Conservation (phyloP, 2,329 filamentous ascomycete genomes). For the Hymenoscyphus infarciens region DNA sequence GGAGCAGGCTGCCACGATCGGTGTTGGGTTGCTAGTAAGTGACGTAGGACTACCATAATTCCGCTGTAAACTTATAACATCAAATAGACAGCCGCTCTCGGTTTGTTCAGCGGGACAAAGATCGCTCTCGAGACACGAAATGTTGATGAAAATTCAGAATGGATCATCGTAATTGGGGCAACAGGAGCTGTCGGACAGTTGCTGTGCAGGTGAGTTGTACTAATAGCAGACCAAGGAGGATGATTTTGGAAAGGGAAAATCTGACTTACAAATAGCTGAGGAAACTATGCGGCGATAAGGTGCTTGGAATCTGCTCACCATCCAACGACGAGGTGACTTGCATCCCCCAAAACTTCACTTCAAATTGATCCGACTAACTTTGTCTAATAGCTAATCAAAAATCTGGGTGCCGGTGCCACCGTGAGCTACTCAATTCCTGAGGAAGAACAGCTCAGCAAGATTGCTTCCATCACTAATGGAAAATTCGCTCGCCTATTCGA, state of each 20-base stretch:
- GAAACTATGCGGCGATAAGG: slow-evolving; percentile 37
- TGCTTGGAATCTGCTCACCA: slow-evolving; percentile 38
- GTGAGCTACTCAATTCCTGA: slow-evolving; percentile 34
- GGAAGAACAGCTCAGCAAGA: slow-evolving; percentile 35
- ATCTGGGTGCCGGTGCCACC: slow-evolving; percentile 35
- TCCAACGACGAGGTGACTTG: slow-evolving; percentile 26
- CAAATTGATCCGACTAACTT: neutral
- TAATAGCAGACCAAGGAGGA: neutral
- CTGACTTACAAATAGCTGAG: slow-evolving; percentile 30
- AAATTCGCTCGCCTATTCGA: slow-evolving; percentile 38
- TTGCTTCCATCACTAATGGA: slow-evolving; percentile 35
- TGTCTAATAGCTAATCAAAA: slow-evolving; percentile 28
- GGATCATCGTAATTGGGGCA: slow-evolving; percentile 39
- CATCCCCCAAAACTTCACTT: neutral
- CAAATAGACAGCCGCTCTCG: slow-evolving; percentile 37
- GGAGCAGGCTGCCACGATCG: slow-evolving; percentile 37
- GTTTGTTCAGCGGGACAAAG: slow-evolving; percentile 33
- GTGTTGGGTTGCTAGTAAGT: slow-evolving; percentile 37
- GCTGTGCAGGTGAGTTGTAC: slow-evolving; percentile 31
- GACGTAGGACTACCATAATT: neutral
- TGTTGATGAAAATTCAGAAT: slow-evolving; percentile 32
- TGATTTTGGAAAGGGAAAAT: neutral
- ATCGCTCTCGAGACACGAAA: slow-evolving; percentile 22
- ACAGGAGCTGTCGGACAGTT: slow-evolving; percentile 38
- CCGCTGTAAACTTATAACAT: neutral